Evolutionary conservation across 2,329 filamentous ascomycete genomes (phyloP).

Genomic region (Fusarium setosum): DNA sequence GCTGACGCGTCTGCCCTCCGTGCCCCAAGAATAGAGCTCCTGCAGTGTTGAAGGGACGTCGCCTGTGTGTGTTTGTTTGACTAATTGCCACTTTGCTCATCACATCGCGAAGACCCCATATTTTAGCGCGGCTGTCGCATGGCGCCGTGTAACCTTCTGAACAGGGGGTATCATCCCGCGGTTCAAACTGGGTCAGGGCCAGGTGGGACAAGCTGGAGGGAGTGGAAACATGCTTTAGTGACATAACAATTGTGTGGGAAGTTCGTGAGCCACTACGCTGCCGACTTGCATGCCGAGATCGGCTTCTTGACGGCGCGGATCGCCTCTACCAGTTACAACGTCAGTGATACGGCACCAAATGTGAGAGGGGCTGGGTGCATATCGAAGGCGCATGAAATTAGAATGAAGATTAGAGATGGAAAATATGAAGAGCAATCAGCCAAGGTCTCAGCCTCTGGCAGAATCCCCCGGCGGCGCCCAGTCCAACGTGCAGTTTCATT

Average conservation of each 20-base stretch:
- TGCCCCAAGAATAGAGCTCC: constrained; percentile 2
- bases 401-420: neutral
- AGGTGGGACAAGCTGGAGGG: neutral
- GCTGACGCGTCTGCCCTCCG: neutral
- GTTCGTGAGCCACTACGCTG: neutral
- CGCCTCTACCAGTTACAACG: constrained; percentile 1
- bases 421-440: too few species aligned
- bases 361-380: constrained; percentile 27
- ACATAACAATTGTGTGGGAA: neutral
- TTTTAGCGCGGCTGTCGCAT: constrained; percentile 4
- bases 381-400: neutral
- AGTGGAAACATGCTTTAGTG: constrained; percentile 8
- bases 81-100: neutral
- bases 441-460: neutral
- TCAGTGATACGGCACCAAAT: constrained; percentile 10
- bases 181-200: neutral
- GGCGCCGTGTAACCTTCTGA: neutral
- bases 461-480: neutral
- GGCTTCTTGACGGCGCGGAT: neutral
- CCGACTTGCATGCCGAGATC: constrained; percentile 18
- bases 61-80: neutral
- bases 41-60: neutral
- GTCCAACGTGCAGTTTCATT: neutral
- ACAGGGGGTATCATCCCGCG: neutral
- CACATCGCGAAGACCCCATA: neutral